Conservation (phyloP, 1,284 basidiomycete genomes). For the Meripilus lineatus region DNA sequence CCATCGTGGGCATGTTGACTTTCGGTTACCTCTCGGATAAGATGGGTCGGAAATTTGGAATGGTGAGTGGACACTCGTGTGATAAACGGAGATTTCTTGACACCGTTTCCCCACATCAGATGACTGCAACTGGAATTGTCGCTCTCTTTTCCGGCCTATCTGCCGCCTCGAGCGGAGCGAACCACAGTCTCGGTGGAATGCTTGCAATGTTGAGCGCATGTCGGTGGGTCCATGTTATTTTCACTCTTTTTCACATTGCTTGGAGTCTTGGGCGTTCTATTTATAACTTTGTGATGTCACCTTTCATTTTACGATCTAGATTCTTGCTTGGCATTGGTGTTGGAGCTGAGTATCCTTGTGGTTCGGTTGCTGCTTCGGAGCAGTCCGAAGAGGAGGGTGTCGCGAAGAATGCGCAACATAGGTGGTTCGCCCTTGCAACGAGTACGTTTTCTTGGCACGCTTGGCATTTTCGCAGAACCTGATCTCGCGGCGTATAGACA, state of each 20-base stretch:
- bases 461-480: no score
- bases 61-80: conserved; percentile 45
- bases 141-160: conserved; percentile 77
- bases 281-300: conserved; percentile 29
- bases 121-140: conserved; percentile 75
- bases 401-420: conserved; percentile 74
- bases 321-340: conserved; percentile 81
- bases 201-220: conserved; percentile 78
- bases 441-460: conserved; percentile 39
- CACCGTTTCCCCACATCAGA: conserved; percentile 36
- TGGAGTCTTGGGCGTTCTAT: not conserved
- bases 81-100: no score
- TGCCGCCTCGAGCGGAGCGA: conserved; percentile 75
- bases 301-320: not conserved
- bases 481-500: no score
- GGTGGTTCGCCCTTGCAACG: conserved; percentile 83
- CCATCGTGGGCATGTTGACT: conserved; percentile 74
- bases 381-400: conserved; percentile 83
- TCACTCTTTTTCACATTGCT: not conserved
- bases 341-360: conserved; percentile 90
- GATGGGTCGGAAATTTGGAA: conserved; percentile 84
- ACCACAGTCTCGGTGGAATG: conserved; percentile 65
- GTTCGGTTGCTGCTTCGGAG: conserved; percentile 88
- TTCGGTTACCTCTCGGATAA: conserved; percentile 84
- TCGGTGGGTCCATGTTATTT: conserved; percentile 42